Conservation (phyloP, 805 yeast genomes). For the Candida mattraensis region DNA sequence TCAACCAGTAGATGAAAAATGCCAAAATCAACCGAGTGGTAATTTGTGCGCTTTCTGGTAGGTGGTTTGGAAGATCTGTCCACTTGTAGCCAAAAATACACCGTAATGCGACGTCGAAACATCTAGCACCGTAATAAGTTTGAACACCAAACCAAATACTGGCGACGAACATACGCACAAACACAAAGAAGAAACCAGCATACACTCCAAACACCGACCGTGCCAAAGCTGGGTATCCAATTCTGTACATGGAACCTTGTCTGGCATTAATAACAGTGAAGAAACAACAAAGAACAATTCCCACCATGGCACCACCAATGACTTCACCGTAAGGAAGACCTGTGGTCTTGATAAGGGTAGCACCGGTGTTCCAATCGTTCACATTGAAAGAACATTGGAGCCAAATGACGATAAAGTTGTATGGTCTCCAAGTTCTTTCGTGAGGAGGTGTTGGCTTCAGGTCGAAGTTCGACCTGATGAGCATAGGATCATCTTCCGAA, state of each 20-base stretch:
- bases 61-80: conserved; percentile 18
- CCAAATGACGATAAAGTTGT: conserved; percentile 27
- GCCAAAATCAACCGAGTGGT: conserved; percentile 20
- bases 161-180: conserved; percentile 37
- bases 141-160: conserved; percentile 41
- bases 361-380: conserved; percentile 33
- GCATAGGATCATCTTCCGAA: conserved; percentile 24
- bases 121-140: conserved; percentile 38
- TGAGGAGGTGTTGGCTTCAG: conserved; percentile 37
- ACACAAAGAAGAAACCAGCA: conserved; percentile 35
- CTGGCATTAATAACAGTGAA: conserved; percentile 21
- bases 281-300: conserved; percentile 13
- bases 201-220: conserved; percentile 39
- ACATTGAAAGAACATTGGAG: conserved; percentile 28
- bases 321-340: conserved; percentile 22
- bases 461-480: conserved; percentile 36
- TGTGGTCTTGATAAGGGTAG: conserved; percentile 25
- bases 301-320: conserved; percentile 18
- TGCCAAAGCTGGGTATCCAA: conserved; percentile 39
- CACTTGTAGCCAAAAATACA: conserved; percentile 24
- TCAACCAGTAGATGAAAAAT: conserved; percentile 22
- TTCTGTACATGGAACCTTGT: conserved; percentile 29
- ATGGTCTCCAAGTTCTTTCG: conserved; percentile 38
- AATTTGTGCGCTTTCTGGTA: conserved; percentile 20
- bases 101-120: conserved; percentile 32